phyloP scores from a whole-genome alignment of 1,284 basidiomycete species.

The Bjerkandera adusta region DNA sequence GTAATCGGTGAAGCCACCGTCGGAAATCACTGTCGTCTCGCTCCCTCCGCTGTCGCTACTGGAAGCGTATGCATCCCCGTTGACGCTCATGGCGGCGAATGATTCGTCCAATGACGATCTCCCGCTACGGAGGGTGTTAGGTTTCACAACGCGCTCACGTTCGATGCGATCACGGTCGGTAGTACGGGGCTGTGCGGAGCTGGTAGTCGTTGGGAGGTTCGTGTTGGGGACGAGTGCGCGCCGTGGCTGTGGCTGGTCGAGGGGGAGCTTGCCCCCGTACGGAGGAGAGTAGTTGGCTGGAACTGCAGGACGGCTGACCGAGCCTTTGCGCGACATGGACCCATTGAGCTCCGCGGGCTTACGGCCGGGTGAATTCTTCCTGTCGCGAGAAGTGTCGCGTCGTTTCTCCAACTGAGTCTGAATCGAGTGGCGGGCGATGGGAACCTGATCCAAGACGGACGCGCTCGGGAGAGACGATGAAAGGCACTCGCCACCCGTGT shows the following conservation, averaged over 20 bases:
- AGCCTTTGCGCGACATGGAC: constrained; percentile 43
- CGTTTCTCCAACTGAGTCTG: constrained; percentile 48
- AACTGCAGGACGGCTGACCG: too few relatives aligned
- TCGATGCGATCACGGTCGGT: constrained; percentile 16
- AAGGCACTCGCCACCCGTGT: constrained; percentile 33
- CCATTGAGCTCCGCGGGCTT: constrained; percentile 55
- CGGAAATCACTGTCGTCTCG: constrained; percentile 74
- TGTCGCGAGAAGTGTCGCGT: constrained; percentile 31
- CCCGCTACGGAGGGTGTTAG: constrained; percentile 18
- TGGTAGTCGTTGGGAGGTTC: constrained; percentile 6
- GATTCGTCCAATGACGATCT: constrained; percentile 34
- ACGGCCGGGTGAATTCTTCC: constrained; percentile 53
- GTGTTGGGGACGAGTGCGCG: constrained; percentile 21
- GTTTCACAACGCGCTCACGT: constrained; percentile 15
- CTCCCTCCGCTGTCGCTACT: constrained; percentile 58
- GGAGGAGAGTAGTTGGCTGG: too few relatives aligned
- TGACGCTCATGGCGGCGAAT: constrained; percentile 39
- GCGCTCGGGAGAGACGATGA: constrained; percentile 34
- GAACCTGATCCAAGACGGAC: constrained; percentile 42
- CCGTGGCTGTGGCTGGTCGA: constrained; percentile 24
- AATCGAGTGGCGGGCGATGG: constrained; percentile 45
- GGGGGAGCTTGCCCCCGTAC: constrained; percentile 25
- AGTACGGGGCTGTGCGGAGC: constrained; percentile 8
- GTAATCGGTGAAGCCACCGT: constrained; percentile 82
- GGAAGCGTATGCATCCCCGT: constrained; percentile 34